A percentile compares a stretch with the other conserved stretches of the same genome.
Conservation (phyloP, 352 stramenopile species). For the Detonula confervacea region DNA sequence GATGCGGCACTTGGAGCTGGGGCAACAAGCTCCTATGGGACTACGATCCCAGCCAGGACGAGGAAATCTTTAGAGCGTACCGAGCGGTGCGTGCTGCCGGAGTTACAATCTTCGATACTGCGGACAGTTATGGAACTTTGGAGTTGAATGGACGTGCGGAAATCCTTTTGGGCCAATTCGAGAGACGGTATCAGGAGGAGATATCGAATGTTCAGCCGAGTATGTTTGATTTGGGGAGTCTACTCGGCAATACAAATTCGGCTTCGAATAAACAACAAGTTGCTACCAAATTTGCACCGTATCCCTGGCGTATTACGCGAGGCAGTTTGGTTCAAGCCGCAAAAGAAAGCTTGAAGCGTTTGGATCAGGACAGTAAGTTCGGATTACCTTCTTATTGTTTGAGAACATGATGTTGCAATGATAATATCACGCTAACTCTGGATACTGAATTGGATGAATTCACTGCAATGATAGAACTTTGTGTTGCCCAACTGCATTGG, state of each 20-base stretch:
- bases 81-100: conserved; percentile 59
- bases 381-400: no score
- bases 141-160: conserved; percentile 82
- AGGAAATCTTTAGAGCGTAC: conserved; percentile 78
- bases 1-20: conserved; percentile 81
- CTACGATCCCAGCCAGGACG: conserved; percentile 80
- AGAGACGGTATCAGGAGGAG: conserved; percentile 69
- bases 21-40: conserved; percentile 82
- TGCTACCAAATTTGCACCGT: conserved; percentile 86
- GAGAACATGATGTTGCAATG: no score
- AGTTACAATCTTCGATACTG: conserved; percentile 83
- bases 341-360: conserved; percentile 71
- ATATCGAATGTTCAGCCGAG: conserved; percentile 5
- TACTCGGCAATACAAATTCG: conserved; percentile 20
- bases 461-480: no score
- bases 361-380: conserved; percentile 68
- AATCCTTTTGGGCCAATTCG: conserved; percentile 77
- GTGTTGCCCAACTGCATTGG: conserved; percentile 86
- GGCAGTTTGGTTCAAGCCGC: conserved; percentile 76
- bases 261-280: conserved; percentile 71
- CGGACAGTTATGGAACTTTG: conserved; percentile 79
- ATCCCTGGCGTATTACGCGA: conserved; percentile 83
- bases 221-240: conserved; percentile 34
- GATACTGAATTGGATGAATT: no score
- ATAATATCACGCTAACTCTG: no score